These are phyloP conservation scores for Thuidium tamariscinum DNA, from an alignment of 225 moss, liverwort and hornwort genomes.

Conservation along the genomic window DNA sequence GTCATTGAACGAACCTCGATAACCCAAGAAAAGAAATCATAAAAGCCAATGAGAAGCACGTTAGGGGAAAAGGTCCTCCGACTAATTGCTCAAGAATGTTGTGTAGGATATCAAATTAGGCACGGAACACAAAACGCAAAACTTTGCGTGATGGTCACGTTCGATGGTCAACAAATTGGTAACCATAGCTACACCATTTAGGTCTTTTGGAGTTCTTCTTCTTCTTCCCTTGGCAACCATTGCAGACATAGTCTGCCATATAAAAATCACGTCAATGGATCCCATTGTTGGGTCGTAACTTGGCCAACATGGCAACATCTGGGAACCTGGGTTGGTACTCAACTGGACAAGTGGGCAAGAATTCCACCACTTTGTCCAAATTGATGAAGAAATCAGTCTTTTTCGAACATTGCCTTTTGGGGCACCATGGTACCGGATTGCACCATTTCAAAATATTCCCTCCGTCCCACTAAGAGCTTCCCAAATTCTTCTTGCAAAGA, in stretches of 20 bases:
- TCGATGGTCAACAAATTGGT: neutral
- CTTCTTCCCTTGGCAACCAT: too few relatives aligned
- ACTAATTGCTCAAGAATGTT: neutral
- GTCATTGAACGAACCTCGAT: neutral
- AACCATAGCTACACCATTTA: neutral
- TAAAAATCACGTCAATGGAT: neutral
- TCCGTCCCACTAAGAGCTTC: too few relatives aligned
- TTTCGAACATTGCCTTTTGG: too few relatives aligned
- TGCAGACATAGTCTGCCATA: neutral
- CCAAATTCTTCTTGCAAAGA: too few relatives aligned
- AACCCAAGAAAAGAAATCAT: neutral
- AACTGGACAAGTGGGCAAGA: neutral
- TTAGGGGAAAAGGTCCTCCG: rapidly evolving
- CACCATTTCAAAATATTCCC: too few relatives aligned
- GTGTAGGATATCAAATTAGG: neutral
- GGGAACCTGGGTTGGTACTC: neutral
- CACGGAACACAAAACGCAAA: neutral
- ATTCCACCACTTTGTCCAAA: neutral
- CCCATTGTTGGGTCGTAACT: neutral
- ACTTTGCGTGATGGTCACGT: too few relatives aligned
- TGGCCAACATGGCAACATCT: neutral
- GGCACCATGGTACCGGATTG: too few relatives aligned
- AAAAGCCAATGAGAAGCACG: rapidly evolving
- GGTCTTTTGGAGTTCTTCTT: neutral
- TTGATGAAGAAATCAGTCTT: neutral